phyloP scores from a whole-genome alignment of 2,329 filamentous ascomycete species.

The Didymella arachidicola region DNA sequence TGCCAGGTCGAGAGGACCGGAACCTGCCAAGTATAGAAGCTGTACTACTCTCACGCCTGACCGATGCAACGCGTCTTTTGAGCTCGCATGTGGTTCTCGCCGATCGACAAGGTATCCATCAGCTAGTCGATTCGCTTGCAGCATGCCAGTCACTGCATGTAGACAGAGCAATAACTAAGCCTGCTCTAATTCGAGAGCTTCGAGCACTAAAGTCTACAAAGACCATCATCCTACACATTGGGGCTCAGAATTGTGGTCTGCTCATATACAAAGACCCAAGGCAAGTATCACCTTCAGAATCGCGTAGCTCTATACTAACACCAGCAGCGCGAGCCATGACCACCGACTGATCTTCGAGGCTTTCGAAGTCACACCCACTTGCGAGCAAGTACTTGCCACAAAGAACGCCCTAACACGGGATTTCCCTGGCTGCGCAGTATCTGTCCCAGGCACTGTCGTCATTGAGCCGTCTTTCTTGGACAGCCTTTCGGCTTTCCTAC shows the following conservation, averaged over 20 bases:
- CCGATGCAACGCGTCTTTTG: conserved; percentile 32
- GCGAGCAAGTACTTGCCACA: conserved; percentile 61
- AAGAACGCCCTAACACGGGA: conserved; percentile 63
- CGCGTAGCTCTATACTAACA: conserved; percentile 4
- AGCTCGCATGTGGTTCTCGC: conserved; percentile 20
- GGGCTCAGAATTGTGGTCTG: conserved; percentile 60
- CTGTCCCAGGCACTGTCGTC: conserved; percentile 55
- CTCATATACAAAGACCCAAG: conserved; percentile 48
- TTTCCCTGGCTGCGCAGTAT: conserved; percentile 65
- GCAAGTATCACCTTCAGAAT: conserved; percentile 42
- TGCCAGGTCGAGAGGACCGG: conserved; percentile 48
- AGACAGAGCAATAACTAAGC: conserved; percentile 34
- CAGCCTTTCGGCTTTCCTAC: conserved; percentile 61
- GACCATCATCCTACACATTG: conserved; percentile 56
- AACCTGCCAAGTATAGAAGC: conserved; percentile 38
- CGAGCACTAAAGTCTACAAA: conserved; percentile 22
- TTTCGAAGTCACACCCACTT: conserved; percentile 66
- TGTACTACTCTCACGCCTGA: conserved; percentile 42
- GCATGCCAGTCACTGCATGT: conserved; percentile 34
- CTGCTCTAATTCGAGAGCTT: conserved; percentile 31
- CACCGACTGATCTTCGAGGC: conserved; percentile 61
- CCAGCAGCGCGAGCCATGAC: conserved; percentile 17
- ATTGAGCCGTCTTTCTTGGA: conserved; percentile 56
- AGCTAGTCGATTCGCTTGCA: conserved; percentile 26
- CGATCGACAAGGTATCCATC: conserved; percentile 23